Conservation (phyloP, 768 basidiomycete species). For the Trametes cingulata region DNA sequence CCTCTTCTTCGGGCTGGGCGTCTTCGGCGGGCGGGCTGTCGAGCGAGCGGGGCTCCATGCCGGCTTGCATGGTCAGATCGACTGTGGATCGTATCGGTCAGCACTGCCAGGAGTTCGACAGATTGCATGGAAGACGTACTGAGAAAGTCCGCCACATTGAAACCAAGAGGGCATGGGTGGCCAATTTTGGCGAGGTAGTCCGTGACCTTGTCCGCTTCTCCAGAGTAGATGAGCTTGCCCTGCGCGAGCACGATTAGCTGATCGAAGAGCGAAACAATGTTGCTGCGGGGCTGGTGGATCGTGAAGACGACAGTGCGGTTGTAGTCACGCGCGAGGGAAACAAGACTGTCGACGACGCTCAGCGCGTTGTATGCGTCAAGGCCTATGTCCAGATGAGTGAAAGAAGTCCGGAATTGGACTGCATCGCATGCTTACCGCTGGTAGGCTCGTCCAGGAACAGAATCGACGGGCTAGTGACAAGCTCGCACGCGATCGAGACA, state of each 20-base stretch:
- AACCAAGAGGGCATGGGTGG: constrained; percentile 85
- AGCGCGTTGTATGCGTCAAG: constrained; percentile 94
- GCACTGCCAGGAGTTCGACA: too few relatives aligned
- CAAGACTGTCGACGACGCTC: constrained; percentile 90
- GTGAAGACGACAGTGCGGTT: constrained; percentile 97
- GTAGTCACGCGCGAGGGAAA: constrained; percentile 82
- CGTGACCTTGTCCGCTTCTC: constrained; percentile 72
- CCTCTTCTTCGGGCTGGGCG: constrained; percentile 37
- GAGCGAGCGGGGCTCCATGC: constrained; percentile 38
- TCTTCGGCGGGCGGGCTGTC: constrained; percentile 31
- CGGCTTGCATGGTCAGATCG: constrained; percentile 47
- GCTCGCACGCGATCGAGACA: constrained; percentile 96
- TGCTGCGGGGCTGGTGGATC: constrained; percentile 97
- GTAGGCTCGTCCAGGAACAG: constrained; percentile 98
- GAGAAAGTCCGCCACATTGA: constrained; percentile 95
- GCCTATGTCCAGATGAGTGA: constrained; percentile 44
- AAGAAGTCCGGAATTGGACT: neutral
- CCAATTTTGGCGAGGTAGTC: constrained; percentile 80
- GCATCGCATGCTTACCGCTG: constrained; percentile 59
- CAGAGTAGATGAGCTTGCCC: constrained; percentile 85
- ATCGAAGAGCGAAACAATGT: constrained; percentile 96
- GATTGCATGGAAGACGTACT: constrained; percentile 53
- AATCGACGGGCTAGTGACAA: constrained; percentile 96
- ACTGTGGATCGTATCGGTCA: constrained; percentile 27
- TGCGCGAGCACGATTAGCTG: constrained; percentile 82